Percentiles rank a stretch among this genome's conserved stretches.
Conservation (phyloP, 192 early-diverging fungal genomes). For the Umbelopsis vinacea region DNA sequence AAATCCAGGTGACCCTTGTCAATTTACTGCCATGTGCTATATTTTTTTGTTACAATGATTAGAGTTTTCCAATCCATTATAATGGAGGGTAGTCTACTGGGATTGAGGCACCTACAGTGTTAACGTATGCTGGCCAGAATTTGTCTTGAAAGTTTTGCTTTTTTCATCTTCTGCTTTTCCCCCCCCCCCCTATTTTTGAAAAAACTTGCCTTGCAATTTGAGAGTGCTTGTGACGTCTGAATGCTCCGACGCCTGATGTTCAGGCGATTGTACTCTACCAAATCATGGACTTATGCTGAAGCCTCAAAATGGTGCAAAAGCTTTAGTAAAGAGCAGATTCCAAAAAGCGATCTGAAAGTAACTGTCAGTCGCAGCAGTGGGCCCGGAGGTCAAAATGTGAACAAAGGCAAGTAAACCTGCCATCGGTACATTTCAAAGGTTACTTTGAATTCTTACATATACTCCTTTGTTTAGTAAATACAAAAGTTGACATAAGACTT, state of each 20-base stretch:
- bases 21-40: neutral
- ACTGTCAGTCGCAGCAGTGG: slow-evolving; percentile 77
- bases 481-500: slow-evolving; percentile 85
- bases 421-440: neutral
- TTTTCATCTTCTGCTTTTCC: too few species aligned
- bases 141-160: too few species aligned
- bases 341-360: slow-evolving; percentile 59
- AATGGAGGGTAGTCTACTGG: neutral
- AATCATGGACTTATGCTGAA: slow-evolving; percentile 23
- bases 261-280: slow-evolving; percentile 13
- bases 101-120: too few species aligned
- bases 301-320: slow-evolving; percentile 53
- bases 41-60: neutral
- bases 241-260: neutral
- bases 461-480: slow-evolving; percentile 60
- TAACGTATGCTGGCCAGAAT: too few species aligned
- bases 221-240: neutral
- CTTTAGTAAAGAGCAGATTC: slow-evolving; percentile 62
- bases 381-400: slow-evolving; percentile 93
- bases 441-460: neutral
- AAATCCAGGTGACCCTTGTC: slow-evolving; percentile 2
- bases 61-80: neutral
- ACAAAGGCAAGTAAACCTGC: slow-evolving; percentile 68
- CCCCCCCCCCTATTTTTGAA: too few species aligned
- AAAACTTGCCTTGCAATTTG: neutral